Evolutionary conservation across 352 stramenopile species (phyloP).

Genomic region (Globisporangium uncinulatum): DNA sequence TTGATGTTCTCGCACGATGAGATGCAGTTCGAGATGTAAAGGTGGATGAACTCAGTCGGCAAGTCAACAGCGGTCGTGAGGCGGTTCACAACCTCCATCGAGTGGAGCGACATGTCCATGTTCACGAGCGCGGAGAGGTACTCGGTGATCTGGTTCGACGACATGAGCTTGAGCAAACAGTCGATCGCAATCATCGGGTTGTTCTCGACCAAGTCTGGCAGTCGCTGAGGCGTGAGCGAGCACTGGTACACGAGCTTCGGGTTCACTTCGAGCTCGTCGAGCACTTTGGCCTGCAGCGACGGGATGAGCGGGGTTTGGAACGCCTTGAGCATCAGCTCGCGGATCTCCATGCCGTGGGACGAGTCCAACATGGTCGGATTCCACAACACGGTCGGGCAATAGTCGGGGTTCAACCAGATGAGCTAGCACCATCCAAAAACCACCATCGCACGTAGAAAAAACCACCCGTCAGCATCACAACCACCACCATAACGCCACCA

Average conservation of each 20-base stretch:
- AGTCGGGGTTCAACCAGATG: slow-evolving; percentile 91
- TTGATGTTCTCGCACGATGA: slow-evolving; percentile 98
- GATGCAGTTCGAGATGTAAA: slow-evolving; percentile 99
- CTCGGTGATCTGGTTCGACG: slow-evolving; percentile 91
- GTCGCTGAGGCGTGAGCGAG: slow-evolving; percentile 89
- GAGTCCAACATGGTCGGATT: slow-evolving; percentile 87
- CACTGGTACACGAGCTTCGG: slow-evolving; percentile 91
- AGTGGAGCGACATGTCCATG: slow-evolving; percentile 99
- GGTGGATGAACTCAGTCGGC: slow-evolving; percentile 97
- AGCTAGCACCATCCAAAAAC: slow-evolving; percentile 20
- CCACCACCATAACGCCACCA: not conserved
- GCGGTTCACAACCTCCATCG: slow-evolving; percentile 97
- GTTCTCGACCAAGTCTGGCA: slow-evolving; percentile 97
- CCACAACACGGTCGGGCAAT: slow-evolving; percentile 88
- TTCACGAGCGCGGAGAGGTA: slow-evolving; percentile 96
- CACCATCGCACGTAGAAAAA: not conserved
- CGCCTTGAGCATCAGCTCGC: slow-evolving; percentile 87
- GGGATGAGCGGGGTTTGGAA: slow-evolving; percentile 87
- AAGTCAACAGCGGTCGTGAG: slow-evolving; percentile 90
- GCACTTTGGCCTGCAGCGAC: slow-evolving; percentile 86
- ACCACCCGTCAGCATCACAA: not conserved
- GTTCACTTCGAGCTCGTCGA: slow-evolving; percentile 85
- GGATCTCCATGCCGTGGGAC: slow-evolving; percentile 79
- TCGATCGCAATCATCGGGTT: slow-evolving; percentile 98
- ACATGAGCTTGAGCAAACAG: slow-evolving; percentile 91